Conservation (phyloP, 495 filamentous ascomycete genomes). For the Podospora anserina region DNA sequence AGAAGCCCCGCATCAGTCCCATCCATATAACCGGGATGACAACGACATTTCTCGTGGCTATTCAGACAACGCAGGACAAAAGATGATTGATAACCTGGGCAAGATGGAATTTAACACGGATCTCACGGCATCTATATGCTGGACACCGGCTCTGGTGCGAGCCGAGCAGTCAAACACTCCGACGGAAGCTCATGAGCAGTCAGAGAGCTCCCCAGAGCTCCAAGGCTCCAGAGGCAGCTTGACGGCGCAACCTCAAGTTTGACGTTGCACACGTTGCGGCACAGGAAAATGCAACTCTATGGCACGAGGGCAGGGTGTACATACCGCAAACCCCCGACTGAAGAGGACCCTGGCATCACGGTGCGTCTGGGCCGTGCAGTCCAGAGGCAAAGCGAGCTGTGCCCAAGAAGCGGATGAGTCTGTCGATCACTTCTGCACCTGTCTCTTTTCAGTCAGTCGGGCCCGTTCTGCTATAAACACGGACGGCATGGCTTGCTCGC, state of each 20-base stretch:
- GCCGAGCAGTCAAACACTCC: not conserved
- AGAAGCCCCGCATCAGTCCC: not conserved
- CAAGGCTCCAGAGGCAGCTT: slow-evolving; percentile 8
- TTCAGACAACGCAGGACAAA: too few relatives aligned
- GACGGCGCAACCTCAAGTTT: slow-evolving; percentile 5
- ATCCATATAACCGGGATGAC: not conserved
- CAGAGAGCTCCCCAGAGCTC: not conserved
- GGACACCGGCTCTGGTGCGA: not conserved
- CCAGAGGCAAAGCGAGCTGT: slow-evolving; percentile 9
- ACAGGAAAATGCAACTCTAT: slow-evolving; percentile 8
- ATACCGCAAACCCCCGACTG: not conserved
- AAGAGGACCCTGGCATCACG: slow-evolving; percentile 6
- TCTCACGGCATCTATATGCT: not conserved
- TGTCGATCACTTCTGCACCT: slow-evolving; percentile 12
- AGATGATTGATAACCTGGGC: too few relatives aligned
- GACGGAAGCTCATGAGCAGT: not conserved
- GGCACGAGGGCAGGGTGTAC: slow-evolving; percentile 1
- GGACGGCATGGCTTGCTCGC: not conserved
- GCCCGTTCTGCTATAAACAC: not conserved
- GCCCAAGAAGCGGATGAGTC: not conserved
- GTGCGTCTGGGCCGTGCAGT: not conserved
- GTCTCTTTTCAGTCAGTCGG: not conserved
- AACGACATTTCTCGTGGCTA: not conserved
- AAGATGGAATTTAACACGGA: not conserved
- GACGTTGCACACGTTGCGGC: slow-evolving; percentile 12